Conservation (phyloP, 139 green algal species). For the Chlamydomonas sp. region DNA sequence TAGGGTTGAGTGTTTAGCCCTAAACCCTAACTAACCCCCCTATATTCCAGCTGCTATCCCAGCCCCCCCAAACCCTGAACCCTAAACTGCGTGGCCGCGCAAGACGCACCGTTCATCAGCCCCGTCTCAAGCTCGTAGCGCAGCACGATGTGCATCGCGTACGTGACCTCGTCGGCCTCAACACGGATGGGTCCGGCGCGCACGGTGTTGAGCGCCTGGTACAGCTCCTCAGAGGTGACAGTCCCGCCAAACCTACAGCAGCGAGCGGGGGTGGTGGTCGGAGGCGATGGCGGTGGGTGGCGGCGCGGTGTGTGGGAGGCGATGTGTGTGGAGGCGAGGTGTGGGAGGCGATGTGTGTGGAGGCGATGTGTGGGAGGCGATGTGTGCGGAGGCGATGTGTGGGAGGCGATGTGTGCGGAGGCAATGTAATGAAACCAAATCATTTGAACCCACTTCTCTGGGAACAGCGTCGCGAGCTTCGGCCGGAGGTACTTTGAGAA, state of each 20-base stretch:
- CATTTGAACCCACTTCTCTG: too few species aligned
- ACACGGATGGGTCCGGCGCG: conserved; percentile 67
- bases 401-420: too few species aligned
- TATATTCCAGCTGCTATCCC: background rate
- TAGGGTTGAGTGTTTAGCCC: too few species aligned
- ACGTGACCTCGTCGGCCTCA: conserved; percentile 83
- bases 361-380: background rate
- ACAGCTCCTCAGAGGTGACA: conserved; percentile 41
- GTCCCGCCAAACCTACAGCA: background rate
- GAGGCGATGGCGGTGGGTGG: background rate
- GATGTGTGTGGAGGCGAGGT: background rate
- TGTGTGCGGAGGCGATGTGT: background rate
- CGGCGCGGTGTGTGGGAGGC: background rate
- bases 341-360: background rate
- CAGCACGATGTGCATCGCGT: conserved; percentile 88
- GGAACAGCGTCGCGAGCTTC: conserved; percentile 11
- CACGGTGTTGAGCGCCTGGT: conserved; percentile 68
- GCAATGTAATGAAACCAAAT: too few species aligned
- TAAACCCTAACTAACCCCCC: too few species aligned
- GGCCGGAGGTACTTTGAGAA: too few species aligned
- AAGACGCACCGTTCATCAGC: conserved; percentile 66
- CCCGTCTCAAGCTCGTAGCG: conserved; percentile 75
- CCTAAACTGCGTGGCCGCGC: background rate
- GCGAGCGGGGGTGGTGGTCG: background rate
- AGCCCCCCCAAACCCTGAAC: background rate